Evolutionary conservation across 1,284 basidiomycete genomes (phyloP).

Genomic region (Mycosarcoma mackinlayi): DNA sequence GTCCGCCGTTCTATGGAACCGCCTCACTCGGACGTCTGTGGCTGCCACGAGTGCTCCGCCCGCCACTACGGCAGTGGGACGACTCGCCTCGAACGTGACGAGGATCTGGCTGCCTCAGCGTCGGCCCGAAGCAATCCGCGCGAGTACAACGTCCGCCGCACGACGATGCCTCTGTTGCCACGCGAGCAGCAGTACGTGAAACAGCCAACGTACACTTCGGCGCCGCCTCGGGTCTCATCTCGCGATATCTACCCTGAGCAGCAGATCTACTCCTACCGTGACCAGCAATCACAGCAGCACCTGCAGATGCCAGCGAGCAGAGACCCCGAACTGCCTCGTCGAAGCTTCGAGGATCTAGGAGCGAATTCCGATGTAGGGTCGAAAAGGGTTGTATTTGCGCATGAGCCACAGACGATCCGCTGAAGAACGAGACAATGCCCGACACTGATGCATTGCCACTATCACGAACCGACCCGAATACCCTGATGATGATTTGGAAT

Average conservation of each 20-base stretch:
- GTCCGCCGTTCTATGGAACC: slow-evolving; percentile 16
- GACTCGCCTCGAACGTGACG: not conserved
- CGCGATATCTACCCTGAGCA: slow-evolving; percentile 17
- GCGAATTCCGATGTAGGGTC: slow-evolving; percentile 8
- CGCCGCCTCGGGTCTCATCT: slow-evolving; percentile 12
- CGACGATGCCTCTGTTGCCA: slow-evolving; percentile 27
- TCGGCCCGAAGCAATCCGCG: slow-evolving; percentile 13
- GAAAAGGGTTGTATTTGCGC: slow-evolving; percentile 42
- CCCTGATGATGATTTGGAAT: not conserved
- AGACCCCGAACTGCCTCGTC: slow-evolving; percentile 8
- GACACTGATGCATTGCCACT: too few species aligned
- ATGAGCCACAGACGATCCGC: slow-evolving; percentile 34
- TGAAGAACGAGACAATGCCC: too few species aligned
- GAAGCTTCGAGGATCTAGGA: slow-evolving; percentile 39
- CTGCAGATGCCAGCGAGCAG: slow-evolving; percentile 5
- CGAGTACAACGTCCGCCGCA: slow-evolving; percentile 30
- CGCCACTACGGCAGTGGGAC: slow-evolving; percentile 46
- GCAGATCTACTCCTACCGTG: slow-evolving; percentile 14
- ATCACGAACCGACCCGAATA: too few species aligned
- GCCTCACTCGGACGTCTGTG: slow-evolving; percentile 59
- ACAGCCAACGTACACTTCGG: slow-evolving; percentile 14
- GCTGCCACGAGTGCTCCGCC: slow-evolving; percentile 55
- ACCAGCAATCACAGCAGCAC: slow-evolving; percentile 17
- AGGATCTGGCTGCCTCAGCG: not conserved
- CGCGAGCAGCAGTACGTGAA: slow-evolving; percentile 15